Percentiles rank a stretch among this genome's conserved stretches.
These are phyloP conservation scores for Schizosaccharomyces osmophilus DNA, from an alignment of 805 yeast species.

Conservation along the genomic window DNA sequence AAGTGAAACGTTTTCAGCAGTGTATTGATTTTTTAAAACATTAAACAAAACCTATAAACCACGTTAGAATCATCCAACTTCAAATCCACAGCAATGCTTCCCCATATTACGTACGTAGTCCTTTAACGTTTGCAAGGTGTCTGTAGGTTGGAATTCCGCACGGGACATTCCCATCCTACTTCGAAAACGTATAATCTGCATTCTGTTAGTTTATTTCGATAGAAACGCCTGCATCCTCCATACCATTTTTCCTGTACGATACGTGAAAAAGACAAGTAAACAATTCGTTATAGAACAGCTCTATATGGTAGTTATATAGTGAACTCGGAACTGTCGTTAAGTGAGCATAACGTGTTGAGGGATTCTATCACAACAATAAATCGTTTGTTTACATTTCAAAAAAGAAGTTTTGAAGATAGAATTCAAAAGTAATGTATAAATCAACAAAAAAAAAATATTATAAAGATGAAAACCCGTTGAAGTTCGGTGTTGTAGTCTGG, in stretches of 20 bases:
- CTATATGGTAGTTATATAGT: too few relatives aligned
- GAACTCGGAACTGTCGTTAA: too few relatives aligned
- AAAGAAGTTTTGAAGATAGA: too few relatives aligned
- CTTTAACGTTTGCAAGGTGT: conserved; percentile 22
- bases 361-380: too few relatives aligned
- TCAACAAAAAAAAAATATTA: too few relatives aligned
- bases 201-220: not conserved
- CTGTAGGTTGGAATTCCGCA: conserved; percentile 24
- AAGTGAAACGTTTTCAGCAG: not conserved
- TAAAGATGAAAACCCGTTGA: too few relatives aligned
- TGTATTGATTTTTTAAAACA: not conserved
- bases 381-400: too few relatives aligned
- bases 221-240: not conserved
- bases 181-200: conserved; percentile 43
- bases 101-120: conserved; percentile 9
- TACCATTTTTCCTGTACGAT: not conserved
- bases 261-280: not conserved
- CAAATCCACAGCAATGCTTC: not conserved
- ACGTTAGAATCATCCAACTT: not conserved
- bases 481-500: too few relatives aligned
- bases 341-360: too few relatives aligned
- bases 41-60: not conserved
- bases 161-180: conserved; percentile 55
- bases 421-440: too few relatives aligned
- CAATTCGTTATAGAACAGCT: not conserved